Evolutionary conservation across 345 rosid genomes (phyloP), one percentile per base, ranked within the genome.

Genomic region (Trapa incisa): DNA sequence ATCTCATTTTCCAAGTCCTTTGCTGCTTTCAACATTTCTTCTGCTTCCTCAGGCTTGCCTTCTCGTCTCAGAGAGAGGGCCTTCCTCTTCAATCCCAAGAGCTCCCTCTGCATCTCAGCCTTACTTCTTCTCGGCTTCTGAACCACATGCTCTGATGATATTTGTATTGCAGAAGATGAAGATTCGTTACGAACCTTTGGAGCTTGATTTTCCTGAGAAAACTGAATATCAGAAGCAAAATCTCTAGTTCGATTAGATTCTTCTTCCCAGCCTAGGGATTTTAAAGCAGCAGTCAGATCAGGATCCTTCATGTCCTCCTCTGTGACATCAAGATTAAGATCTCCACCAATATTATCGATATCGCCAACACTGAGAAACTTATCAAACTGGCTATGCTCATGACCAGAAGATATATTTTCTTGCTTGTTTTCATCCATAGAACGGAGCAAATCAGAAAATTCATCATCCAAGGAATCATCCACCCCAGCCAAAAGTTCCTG

Each of bases 291-390:
- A 71, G 84, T 86, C 8, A 93, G 78, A 71, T 87, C 87, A 2
- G 96, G 98, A 65, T 93, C 97, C 73, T 82, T 79, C 85, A 89
- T 78, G 76, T 94, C 99, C 61, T 85, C 82, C 6, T 89, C 91
- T 29, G 98, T 93, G 73, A 90, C 96, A 72, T 88, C 92, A 71
- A 78, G 77, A 65, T 81, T 84, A 73, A 79, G 69, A 81, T 82
- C 84, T 68, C 62, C 68, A 47, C 73, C 87, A 66, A 80, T 62
- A 78, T 87, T 83, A 78, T 82, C 92, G 36, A 71, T 70, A 73
- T 66, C 87, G 16, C 72, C 69, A 72, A 67, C 74, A 45, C 82
- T 85, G 29, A 75, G 71, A 73, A 86, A 79, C 73, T 72, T 79
- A 71, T 79, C 71, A 47, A 86, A 67, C 69, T 82, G 81, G 62